Conservation (phyloP, 176 grass and related monocot genomes). For the Triticum monococcum region DNA sequence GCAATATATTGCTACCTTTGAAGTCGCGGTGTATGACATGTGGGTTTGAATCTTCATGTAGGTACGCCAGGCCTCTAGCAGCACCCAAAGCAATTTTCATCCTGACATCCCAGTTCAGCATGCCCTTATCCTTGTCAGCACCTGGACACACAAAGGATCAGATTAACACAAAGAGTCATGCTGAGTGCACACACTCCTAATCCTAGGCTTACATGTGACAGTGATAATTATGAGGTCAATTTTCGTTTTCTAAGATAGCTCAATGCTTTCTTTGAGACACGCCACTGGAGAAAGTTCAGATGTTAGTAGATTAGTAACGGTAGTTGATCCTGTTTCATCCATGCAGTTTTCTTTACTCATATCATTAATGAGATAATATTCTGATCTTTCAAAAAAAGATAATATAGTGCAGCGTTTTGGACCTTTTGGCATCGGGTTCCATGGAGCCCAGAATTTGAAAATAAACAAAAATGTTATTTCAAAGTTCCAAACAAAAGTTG, state of each 20-base stretch:
- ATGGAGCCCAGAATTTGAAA: no score
- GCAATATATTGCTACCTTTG: conserved; percentile 88
- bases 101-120: conserved; percentile 87
- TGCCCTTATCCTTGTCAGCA: conserved; percentile 65
- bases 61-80: conserved; percentile 92
- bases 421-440: no score
- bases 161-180: conserved; percentile 22
- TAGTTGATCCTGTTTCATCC: neutral
- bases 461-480: no score
- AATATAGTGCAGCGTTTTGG: no score
- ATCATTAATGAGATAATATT: neutral
- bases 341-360: neutral
- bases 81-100: conserved; percentile 92
- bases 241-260: neutral
- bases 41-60: conserved; percentile 96
- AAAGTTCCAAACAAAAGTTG: no score
- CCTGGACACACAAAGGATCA: conserved; percentile 44
- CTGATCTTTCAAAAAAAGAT: no score
- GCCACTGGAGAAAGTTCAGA: neutral
- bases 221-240: neutral
- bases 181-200: neutral
- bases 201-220: neutral
- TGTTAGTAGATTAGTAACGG: neutral
- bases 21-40: conserved; percentile 98
- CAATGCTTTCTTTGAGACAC: conserved; percentile 16